Evolutionary conservation across 805 yeast species (phyloP).

Genomic region (Cyberlindnera japonica): DNA sequence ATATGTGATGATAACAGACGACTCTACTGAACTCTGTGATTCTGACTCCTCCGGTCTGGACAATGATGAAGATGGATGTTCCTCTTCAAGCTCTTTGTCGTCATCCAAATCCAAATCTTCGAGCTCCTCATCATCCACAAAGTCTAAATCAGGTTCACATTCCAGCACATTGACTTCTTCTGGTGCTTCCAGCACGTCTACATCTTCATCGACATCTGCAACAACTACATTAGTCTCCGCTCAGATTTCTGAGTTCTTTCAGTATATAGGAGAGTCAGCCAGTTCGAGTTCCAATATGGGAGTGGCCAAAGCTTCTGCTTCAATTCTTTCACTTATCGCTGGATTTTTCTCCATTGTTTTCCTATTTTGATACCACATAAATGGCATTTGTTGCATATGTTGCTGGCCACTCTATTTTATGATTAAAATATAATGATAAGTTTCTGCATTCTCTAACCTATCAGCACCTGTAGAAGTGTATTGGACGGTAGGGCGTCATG

Average conservation of each 20-base stretch:
- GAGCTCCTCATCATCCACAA: constrained; percentile 15
- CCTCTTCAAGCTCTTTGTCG: constrained; percentile 17
- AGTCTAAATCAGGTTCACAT: constrained; percentile 6
- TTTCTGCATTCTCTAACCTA: too few species aligned
- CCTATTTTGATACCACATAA: background rate
- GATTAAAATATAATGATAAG: too few species aligned
- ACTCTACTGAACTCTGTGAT: constrained; percentile 55
- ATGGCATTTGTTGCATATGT: too few species aligned
- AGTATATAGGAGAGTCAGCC: background rate
- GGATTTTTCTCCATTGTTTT: constrained; percentile 1
- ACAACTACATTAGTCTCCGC: constrained; percentile 7
- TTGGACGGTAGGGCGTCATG: too few species aligned
- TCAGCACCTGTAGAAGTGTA: too few species aligned
- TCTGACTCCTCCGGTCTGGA: constrained; percentile 65
- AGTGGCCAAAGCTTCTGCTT: background rate
- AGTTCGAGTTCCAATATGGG: constrained; percentile 1
- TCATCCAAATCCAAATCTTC: constrained; percentile 13
- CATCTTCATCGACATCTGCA: constrained; percentile 6
- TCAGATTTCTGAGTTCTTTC: constrained; percentile 4
- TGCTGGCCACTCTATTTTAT: too few species aligned
- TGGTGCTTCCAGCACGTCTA: constrained; percentile 1
- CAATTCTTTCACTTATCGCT: background rate
- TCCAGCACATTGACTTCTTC: background rate
- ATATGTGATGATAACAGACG: constrained; percentile 57
- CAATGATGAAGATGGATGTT: constrained; percentile 35